Base-by-base conservation (phyloP, 139 green algal species). In the Coelastrella sp. region DNA sequence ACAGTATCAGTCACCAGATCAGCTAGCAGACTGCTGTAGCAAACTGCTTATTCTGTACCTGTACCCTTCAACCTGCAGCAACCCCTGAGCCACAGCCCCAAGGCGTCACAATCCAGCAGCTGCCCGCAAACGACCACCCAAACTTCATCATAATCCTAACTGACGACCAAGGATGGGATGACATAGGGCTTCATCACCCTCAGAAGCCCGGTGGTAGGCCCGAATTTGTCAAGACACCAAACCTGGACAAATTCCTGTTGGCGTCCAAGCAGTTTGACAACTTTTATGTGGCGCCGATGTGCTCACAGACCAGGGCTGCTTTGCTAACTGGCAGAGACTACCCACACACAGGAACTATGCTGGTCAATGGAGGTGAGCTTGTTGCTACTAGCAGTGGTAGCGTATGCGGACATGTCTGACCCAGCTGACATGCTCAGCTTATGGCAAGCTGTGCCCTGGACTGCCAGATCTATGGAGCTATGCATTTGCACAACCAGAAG, bases 131-230 rank as follows among this genome's bases (percentile, higher is more conserved):
- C 7, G 71, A n/a, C 3, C 19, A 20, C 2, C 84, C 84, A 56
- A 89, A 89, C 84, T 89, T 89, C 84, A 83, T 89, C 84, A 74
- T 89, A 14, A 89, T 89, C 73, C 71, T 89, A 5, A 81, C 73
- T 59, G 84, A 89, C 73, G 84, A 89, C 17, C 84, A 83, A 7
- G 84, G 71, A 20, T 81, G 84, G 71, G 84, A 89, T 20, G 84
- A 89, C 57, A 89, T 89, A 14, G 54, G 71, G n/a, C 17, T 78
- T 17, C 54, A 83, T 56, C 84, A 89, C 56, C 84, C 71, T 11
- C 58, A 60, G 23, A 59, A 57, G 54, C 65, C 83, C 10, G 80
- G 82, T 16, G 54, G 65, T 5, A 65, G 14, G 57, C 84, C 57
- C 13, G 56, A 89, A 4, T 75, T 60, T 65, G 54, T 90, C 58